Conservation (phyloP, 495 filamentous ascomycete species). For the Tuber aestivum region DNA sequence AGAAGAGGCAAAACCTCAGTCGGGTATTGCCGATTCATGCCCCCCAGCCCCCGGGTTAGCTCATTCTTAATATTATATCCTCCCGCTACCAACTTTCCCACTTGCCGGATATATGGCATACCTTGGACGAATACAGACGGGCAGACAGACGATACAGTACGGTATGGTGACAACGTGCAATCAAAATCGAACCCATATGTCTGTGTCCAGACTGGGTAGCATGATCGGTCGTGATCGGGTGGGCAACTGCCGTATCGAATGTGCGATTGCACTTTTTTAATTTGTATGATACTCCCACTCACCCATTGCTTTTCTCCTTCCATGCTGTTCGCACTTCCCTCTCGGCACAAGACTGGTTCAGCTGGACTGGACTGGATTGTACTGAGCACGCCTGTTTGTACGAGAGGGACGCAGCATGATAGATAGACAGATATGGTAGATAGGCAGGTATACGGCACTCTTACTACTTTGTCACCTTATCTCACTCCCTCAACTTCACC, state of each 20-base stretch:
- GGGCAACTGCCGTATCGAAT: neutral
- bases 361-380: neutral
- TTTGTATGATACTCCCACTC: neutral
- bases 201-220: neutral
- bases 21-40: neutral
- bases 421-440: neutral
- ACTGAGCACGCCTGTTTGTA: neutral
- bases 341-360: neutral
- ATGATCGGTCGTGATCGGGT: constrained; percentile 1
- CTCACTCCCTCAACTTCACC: neutral
- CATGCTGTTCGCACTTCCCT: neutral
- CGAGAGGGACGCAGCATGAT: neutral
- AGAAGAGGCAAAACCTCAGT: neutral
- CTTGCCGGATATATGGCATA: neutral
- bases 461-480: neutral
- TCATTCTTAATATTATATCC: neutral
- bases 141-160: neutral
- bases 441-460: neutral
- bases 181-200: neutral
- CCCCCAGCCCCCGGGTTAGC: neutral
- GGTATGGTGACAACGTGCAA: neutral
- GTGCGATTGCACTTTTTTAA: constrained; percentile 1
- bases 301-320: neutral
- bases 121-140: neutral
- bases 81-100: neutral